Conservation (phyloP, 495 filamentous ascomycete genomes). For the Clohesyomyces aquaticus region DNA sequence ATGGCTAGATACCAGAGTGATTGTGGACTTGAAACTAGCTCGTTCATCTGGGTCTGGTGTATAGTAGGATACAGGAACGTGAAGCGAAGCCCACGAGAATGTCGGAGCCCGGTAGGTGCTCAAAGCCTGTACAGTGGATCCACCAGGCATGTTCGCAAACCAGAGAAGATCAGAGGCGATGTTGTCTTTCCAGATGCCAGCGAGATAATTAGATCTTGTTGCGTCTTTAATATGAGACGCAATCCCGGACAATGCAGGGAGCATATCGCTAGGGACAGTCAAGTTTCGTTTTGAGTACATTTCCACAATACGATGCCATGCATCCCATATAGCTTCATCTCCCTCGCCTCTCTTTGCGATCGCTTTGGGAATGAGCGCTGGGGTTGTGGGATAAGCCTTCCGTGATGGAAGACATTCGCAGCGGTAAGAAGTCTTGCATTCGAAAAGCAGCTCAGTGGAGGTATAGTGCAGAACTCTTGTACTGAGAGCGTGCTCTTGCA, state of each 20-base stretch:
- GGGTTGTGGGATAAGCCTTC: conserved; percentile 22
- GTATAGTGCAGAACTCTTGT: conserved; percentile 37
- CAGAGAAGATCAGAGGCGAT: conserved; percentile 27
- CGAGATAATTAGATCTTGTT: conserved; percentile 13
- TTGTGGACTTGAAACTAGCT: conserved; percentile 7
- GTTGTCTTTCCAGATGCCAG: conserved; percentile 31
- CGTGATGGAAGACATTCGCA: conserved; percentile 31
- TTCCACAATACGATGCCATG: conserved; percentile 30
- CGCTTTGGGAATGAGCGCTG: conserved; percentile 21
- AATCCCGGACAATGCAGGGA: conserved; percentile 28
- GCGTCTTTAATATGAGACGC: conserved; percentile 22
- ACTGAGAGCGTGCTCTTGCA: conserved; percentile 38
- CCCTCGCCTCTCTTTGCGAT: conserved; percentile 12
- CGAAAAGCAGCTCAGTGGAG: conserved; percentile 35
- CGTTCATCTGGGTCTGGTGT: conserved; percentile 16
- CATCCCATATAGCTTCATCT: conserved; percentile 18
- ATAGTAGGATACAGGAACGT: conserved; percentile 20
- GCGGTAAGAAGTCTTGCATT: conserved; percentile 33
- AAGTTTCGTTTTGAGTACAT: conserved; percentile 28
- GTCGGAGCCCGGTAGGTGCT: conserved; percentile 13
- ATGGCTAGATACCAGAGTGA: conserved; percentile 10
- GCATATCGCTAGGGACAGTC: conserved; percentile 18
- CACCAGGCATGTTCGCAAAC: conserved; percentile 4
- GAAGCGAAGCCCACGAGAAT: conserved; percentile 26
- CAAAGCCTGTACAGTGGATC: not conserved